Evolutionary conservation across 805 yeast species (phyloP).

Genomic region (Candida sanyiensis): DNA sequence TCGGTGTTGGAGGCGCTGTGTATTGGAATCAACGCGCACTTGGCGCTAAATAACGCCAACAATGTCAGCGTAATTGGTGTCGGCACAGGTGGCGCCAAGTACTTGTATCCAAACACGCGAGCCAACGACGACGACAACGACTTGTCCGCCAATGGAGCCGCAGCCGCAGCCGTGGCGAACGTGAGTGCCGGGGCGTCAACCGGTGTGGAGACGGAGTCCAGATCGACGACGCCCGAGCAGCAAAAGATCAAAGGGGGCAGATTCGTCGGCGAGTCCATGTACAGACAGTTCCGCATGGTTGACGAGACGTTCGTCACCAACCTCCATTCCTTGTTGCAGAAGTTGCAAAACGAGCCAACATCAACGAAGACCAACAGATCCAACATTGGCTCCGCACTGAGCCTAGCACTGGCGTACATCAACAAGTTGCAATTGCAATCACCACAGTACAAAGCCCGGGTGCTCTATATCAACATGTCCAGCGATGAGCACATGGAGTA

Average conservation of each 20-base stretch:
- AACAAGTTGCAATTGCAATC: conserved; percentile 45
- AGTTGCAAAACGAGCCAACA: conserved; percentile 18
- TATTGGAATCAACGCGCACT: conserved; percentile 80
- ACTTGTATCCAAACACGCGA: conserved; percentile 53
- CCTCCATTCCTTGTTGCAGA: conserved; percentile 32
- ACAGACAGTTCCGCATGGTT: conserved; percentile 74
- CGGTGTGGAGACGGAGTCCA: conserved; percentile 3
- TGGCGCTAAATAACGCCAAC: conserved; percentile 79
- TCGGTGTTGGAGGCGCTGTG: conserved; percentile 55
- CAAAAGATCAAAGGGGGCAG: conserved; percentile 12
- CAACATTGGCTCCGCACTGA: conserved; percentile 69
- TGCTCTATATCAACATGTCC: conserved; percentile 57
- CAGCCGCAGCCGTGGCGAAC: background rate
- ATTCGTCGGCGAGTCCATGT: conserved; percentile 57
- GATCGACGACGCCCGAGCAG: conserved; percentile 16
- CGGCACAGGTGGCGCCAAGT: conserved; percentile 61
- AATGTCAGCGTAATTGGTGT: conserved; percentile 77
- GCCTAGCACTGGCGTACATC: conserved; percentile 75
- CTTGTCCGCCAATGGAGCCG: no score
- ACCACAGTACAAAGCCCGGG: conserved; percentile 54
- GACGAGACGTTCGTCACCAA: conserved; percentile 68
- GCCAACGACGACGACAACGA: no score
- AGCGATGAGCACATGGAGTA: conserved; percentile 77
- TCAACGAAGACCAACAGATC: conserved; percentile 33
- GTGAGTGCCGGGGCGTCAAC: background rate